Evolutionary conservation across 1,284 basidiomycete species (phyloP).

Genomic region (Cystobasidium slooffiae): DNA sequence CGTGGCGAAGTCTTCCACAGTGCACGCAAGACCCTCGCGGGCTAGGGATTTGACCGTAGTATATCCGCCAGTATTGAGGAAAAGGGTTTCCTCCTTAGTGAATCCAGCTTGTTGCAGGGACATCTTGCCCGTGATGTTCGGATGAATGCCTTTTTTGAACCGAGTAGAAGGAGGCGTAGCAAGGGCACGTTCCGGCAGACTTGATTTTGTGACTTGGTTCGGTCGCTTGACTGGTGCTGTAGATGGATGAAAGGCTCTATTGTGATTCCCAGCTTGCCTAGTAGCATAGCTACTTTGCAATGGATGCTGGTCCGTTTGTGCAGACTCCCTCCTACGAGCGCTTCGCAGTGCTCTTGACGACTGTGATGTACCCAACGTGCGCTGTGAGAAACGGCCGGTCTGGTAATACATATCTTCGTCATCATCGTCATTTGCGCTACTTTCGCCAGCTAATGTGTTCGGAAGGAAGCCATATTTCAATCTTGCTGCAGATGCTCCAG

Average conservation of each 20-base stretch:
- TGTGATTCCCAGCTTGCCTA: neutral
- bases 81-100: neutral
- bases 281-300: neutral
- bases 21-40: slow-evolving; percentile 26
- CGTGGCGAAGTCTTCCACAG: slow-evolving; percentile 2
- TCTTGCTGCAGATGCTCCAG: neutral
- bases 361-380: neutral
- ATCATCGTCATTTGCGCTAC: neutral
- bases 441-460: neutral
- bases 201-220: too few relatives aligned
- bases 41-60: slow-evolving; percentile 5
- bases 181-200: neutral
- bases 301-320: neutral
- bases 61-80: slow-evolving; percentile 18
- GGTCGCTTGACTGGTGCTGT: neutral
- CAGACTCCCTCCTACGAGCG: neutral
- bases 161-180: neutral
- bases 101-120: slow-evolving; percentile 26
- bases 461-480: neutral
- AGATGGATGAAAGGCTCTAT: neutral
- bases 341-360: slow-evolving; percentile 11
- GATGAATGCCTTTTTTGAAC: neutral
- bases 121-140: slow-evolving; percentile 2
- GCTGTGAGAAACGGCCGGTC: neutral
- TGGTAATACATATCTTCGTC: slow-evolving; percentile 9